phyloP scores from a whole-genome alignment of 2,329 filamentous ascomycete species.

The Sporothrix dimorphospora region DNA sequence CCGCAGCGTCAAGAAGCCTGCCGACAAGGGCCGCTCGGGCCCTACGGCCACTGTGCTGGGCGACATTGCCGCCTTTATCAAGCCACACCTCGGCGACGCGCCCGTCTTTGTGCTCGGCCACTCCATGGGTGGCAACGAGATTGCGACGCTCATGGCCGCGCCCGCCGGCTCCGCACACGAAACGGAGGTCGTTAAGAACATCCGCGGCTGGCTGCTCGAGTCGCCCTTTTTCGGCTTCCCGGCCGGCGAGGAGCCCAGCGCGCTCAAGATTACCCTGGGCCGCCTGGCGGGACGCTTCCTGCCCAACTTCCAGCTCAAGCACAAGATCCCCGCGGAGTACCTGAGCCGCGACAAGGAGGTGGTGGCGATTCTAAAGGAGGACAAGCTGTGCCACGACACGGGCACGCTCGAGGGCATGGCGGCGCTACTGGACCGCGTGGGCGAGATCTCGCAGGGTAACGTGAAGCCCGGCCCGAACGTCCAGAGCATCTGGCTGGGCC shows the following conservation, averaged over 20 bases:
- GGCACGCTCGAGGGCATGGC: constrained; percentile 80
- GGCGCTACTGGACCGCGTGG: constrained; percentile 74
- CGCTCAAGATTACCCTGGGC: constrained; percentile 66
- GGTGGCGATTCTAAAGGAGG: constrained; percentile 62
- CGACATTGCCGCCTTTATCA: constrained; percentile 78
- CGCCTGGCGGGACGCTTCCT: constrained; percentile 68
- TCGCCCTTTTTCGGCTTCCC: constrained; percentile 79
- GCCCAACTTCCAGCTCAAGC: constrained; percentile 67
- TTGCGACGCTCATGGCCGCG: constrained; percentile 62
- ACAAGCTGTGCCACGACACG: constrained; percentile 76
- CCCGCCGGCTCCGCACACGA: constrained; percentile 46
- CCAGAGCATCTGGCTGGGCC: constrained; percentile 69
- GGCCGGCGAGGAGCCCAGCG: constrained; percentile 64
- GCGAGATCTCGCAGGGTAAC: constrained; percentile 60
- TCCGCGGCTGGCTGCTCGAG: constrained; percentile 76
- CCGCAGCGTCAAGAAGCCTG: constrained; percentile 63
- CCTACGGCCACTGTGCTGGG: constrained; percentile 71
- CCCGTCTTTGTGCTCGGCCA: constrained; percentile 88
- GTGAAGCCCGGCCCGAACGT: constrained; percentile 58
- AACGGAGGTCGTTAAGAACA: constrained; percentile 56
- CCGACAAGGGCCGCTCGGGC: constrained; percentile 73
- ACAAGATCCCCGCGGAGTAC: constrained; percentile 65
- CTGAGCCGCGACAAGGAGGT: constrained; percentile 70
- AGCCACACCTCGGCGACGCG: constrained; percentile 50
- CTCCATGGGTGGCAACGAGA: constrained; percentile 85